Evolutionary conservation across 176 grass and related monocot species (phyloP).

Genomic region (Coix lacrymajobi): DNA sequence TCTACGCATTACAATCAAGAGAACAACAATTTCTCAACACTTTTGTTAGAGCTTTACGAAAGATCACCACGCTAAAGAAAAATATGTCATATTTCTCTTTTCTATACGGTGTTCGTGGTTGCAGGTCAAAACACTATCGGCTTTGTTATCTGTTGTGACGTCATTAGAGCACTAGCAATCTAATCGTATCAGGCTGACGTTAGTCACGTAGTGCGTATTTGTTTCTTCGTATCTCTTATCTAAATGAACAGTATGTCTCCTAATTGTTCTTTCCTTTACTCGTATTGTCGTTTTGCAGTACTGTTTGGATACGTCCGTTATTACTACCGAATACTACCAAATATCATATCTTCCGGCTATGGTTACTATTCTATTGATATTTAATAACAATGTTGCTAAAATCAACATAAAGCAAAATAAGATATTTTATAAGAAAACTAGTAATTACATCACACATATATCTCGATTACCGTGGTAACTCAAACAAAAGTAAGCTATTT

Average conservation of each 20-base stretch:
- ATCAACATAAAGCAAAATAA: not conserved
- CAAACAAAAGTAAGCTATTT: not conserved
- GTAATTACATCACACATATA: rapidly evolving
- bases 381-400: not conserved
- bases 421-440: not conserved
- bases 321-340: too few species aligned
- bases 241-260: not conserved
- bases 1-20: not conserved
- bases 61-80: not conserved
- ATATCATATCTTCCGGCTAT: rapidly evolving
- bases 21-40: not conserved
- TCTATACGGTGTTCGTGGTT: rapidly evolving
- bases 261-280: rapidly evolving
- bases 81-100: not conserved
- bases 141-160: not conserved
- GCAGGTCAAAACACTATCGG: rapidly evolving
- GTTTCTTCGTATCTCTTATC: not conserved
- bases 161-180: rapidly evolving
- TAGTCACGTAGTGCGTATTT: too few species aligned
- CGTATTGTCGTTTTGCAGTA: not conserved
- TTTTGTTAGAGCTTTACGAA: not conserved
- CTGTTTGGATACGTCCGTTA: not conserved
- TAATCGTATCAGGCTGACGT: not conserved
- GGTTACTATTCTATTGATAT: not conserved
- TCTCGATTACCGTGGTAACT: not conserved